Evolutionary conservation across 129 eudicot genomes (phyloP).

Genomic region (Helianthus annuus): HanXRQr2.0-SUNRISE NC_035440.2:66914243-66914742

Average conservation of each 20-base stretch:
- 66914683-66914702: too few relatives aligned
- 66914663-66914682: too few relatives aligned
- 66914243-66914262: slow-evolving; percentile 4
- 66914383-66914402: slow-evolving; percentile 18
- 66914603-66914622: not conserved
- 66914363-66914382: slow-evolving; percentile 22
- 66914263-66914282: not conserved
- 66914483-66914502: slow-evolving; percentile 9
- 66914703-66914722: not conserved
- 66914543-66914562: not conserved
- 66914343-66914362: slow-evolving; percentile 4
- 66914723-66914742: not conserved
- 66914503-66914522: not conserved
- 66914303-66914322: slow-evolving; percentile 29
- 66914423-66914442: slow-evolving; percentile 22
- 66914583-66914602: not conserved
- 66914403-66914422: not conserved
- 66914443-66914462: not conserved
- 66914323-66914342: slow-evolving; percentile 21
- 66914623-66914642: not conserved
- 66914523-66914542: not conserved
- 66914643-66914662: too few relatives aligned
- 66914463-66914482: slow-evolving; percentile 17
- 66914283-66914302: not conserved
- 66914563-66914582: too few relatives aligned